Base-by-base conservation (phyloP, 768 basidiomycete genomes). In the Mycena filopes region DNA sequence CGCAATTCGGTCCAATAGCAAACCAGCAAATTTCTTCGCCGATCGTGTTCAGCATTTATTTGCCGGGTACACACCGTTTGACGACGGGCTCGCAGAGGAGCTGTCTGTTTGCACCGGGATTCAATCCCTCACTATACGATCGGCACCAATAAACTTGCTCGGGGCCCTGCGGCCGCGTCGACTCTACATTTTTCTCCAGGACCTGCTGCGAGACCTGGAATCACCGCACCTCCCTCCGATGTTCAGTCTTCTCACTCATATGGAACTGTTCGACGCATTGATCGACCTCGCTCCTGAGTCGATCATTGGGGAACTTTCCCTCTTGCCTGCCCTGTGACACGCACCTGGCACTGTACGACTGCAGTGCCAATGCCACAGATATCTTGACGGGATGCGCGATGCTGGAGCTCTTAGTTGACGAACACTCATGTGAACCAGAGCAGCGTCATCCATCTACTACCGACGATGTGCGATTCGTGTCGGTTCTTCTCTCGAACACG, bases 261-360 rank as follows among this genome's bases (percentile, higher is more conserved):
- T 62, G 18, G 60, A 62, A 13, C 7, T 62, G 4, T 46, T 54
- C 18, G 42, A 46, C 12, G 4, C 15, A 3, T 25, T 18, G 18
- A 9, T 28, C 18, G 11, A 26, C 25, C 20, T 54, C 10, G 25
- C 9, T 23, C 2, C 28, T 20, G n/a, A n/a, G n/a, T n/a, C n/a
- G n/a, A n/a, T n/a, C n/a, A n/a, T n/a, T n/a, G n/a, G n/a, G n/a
- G n/a, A n/a, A n/a, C n/a, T 55, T 12, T 45, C 38, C 3, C 40
- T 42, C 2, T 41, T 63, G 15, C 55, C 55, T 20, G 41, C 38
- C 48, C 62, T 63, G n/a, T n/a, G n/a, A n/a, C 38, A 63, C 62
- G 2, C 55, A 63, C 33, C n/a, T 57, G 23, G n/a, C 62, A 7
- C 4, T 57, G 10, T 54, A 8, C 16, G 10, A n/a, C 3, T 18